These are phyloP conservation scores for Sequoia sempervirens DNA, from an alignment of 75 land plant genomes.

Conservation along the genomic window DNA sequence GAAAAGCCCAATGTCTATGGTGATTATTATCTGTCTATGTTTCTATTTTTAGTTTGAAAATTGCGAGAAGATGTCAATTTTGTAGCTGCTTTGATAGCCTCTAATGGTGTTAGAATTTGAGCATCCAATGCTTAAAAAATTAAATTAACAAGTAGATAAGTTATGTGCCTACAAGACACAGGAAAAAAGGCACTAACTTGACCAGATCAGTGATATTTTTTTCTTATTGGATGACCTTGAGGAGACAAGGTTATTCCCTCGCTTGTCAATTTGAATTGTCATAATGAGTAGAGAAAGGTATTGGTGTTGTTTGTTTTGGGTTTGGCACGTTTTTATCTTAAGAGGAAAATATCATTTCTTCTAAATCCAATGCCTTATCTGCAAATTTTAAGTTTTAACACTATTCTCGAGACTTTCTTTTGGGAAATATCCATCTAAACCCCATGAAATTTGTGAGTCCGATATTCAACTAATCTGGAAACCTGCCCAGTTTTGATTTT, in stretches of 20 bases:
- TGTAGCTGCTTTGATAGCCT: neutral
- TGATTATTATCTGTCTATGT: slow-evolving; percentile 9
- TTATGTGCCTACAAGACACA: neutral
- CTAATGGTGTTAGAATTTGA: neutral
- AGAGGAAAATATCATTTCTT: neutral
- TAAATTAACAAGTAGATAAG: neutral
- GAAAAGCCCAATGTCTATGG: slow-evolving; percentile 69
- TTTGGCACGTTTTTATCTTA: too few relatives aligned
- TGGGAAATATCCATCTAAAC: neutral
- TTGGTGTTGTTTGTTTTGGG: neutral
- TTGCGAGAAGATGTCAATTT: neutral
- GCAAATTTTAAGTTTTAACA: neutral
- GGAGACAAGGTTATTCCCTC: neutral
- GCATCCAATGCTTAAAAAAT: neutral
- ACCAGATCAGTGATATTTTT: too few relatives aligned
- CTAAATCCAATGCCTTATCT: neutral
- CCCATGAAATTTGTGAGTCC: neutral
- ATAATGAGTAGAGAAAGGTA: neutral
- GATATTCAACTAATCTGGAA: too few relatives aligned
- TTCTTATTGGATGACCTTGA: neutral
- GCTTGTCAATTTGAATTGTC: neutral
- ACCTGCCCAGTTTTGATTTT: neutral
- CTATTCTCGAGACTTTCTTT: neutral
- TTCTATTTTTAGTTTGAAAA: neutral
- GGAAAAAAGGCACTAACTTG: too few relatives aligned